Conservation (phyloP, 345 rosid species). For the Gossypium anomalum region DNA sequence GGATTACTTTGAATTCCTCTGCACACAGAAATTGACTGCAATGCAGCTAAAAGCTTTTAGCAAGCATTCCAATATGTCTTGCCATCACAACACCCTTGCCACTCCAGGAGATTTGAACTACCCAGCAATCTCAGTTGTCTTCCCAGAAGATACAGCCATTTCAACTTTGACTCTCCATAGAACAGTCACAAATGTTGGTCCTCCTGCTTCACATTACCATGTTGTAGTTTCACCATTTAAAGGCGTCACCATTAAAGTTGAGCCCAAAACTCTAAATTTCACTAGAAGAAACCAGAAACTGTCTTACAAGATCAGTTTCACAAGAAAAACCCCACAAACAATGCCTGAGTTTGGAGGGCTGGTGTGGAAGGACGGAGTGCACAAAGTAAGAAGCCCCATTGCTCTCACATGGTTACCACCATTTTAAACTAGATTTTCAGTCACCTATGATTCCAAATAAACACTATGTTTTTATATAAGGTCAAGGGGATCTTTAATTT, state of each 20-base stretch:
- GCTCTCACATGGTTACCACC: conserved; percentile 60
- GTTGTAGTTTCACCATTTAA: conserved; percentile 56
- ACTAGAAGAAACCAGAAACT: conserved; percentile 61
- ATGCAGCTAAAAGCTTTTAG: conserved; percentile 62
- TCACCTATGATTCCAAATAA: conserved; percentile 3
- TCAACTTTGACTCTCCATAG: conserved; percentile 42
- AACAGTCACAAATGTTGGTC: conserved; percentile 82
- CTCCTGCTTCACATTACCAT: conserved; percentile 53
- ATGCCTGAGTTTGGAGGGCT: conserved; percentile 78
- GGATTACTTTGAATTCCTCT: conserved; percentile 81
- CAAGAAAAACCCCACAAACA: conserved; percentile 37
- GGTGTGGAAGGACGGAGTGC: conserved; percentile 73
- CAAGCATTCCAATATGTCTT: conserved; percentile 61
- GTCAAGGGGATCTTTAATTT: neutral
- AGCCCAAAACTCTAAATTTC: conserved; percentile 60
- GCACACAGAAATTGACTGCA: conserved; percentile 59
- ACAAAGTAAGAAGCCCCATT: conserved; percentile 81
- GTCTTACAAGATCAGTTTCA: conserved; percentile 62
- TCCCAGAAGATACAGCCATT: conserved; percentile 45
- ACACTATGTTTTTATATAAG: neutral
- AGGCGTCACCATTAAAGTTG: conserved; percentile 51
- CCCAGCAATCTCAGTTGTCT: conserved; percentile 77
- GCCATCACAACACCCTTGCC: conserved; percentile 44
- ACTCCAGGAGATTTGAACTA: conserved; percentile 78
- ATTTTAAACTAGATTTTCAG: conserved; percentile 25